These are phyloP conservation scores for Carallia pectinifolia DNA, from an alignment of 345 rosid genomes.

Conservation along the genomic window DNA sequence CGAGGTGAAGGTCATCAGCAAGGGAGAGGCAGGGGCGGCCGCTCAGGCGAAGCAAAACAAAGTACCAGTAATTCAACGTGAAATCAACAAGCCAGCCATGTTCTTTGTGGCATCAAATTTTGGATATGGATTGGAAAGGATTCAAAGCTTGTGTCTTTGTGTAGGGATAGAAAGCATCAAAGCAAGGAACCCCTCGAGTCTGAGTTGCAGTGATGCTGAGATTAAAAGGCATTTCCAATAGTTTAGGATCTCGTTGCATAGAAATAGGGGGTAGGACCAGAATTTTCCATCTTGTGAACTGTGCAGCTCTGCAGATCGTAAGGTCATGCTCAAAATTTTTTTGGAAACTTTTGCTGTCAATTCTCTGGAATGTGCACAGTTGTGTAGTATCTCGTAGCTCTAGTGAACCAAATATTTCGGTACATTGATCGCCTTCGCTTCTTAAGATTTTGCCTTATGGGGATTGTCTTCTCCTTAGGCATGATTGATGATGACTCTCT, in stretches of 20 bases:
- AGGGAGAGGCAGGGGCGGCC: slow-evolving; percentile 42
- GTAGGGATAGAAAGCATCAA: not conserved
- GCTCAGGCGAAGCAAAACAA: slow-evolving; percentile 8
- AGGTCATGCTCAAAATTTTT: not conserved
- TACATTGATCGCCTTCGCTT: not conserved
- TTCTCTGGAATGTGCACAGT: not conserved
- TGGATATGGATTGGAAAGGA: slow-evolving; percentile 3
- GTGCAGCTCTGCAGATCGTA: slow-evolving; percentile 7
- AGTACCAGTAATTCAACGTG: slow-evolving; percentile 9
- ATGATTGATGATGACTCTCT: not conserved
- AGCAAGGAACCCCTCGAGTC: slow-evolving; percentile 4
- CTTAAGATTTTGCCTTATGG: not conserved
- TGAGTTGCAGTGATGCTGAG: slow-evolving; percentile 4
- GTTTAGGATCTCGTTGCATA: not conserved
- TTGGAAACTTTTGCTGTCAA: not conserved
- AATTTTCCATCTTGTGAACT: not conserved
- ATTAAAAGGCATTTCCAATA: slow-evolving; percentile 6
- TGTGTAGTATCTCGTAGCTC: slow-evolving; percentile 9
- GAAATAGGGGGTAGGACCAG: slow-evolving; percentile 8
- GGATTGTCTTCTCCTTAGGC: no score
- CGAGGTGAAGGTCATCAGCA: slow-evolving; percentile 28
- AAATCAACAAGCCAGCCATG: not conserved
- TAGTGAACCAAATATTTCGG: slow-evolving; percentile 2
- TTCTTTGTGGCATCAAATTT: slow-evolving; percentile 9
- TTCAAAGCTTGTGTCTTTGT: not conserved